Base-by-base conservation (phyloP, 2,329 filamentous ascomycete species). In the Colletotrichum lupini region DNA sequence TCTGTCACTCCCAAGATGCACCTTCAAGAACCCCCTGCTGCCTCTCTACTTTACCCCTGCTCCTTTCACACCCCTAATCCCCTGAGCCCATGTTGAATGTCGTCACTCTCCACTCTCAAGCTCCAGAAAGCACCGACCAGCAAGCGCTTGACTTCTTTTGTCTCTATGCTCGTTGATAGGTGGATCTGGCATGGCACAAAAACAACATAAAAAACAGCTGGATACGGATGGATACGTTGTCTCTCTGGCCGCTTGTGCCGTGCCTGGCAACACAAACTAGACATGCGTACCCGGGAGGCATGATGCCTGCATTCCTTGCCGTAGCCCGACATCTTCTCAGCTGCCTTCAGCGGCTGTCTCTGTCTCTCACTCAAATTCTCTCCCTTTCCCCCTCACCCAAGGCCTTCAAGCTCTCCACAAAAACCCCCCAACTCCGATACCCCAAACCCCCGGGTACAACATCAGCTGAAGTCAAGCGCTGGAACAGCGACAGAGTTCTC, bases 81-180 rank as follows among this genome's bases (percentile, higher is more conserved):
- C 35, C 24, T 66, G 61, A 58, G 52, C 46, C 60, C 67, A 53
- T 70, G 67, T 57, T 60, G 24, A 56, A 73, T 73, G 70, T 70
- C 70, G 67, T 73, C 70, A 73, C 70, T 61, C 59, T 46, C 70
- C 70, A 64, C 60, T 37, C 32, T 49, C 66, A 65, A 70, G 67
- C 32, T 14, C 14, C 14, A 12, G 1, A 28, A 53, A 3, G 67
- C 70, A 73, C 67, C 26, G 69, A 35, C 69, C 65, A 53, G 26
- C 6, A 57, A 28, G n/a, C 52, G 22, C 26, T 28, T 55, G 16
- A 14, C 24, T 24, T 4, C n/a, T 32, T 28, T 26, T 24, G 28
- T 30, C 46, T 35, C 32, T 24, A 46, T 24, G 28, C 30, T 49
- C 30, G 9, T 28, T 58, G 58, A 32, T 58, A 26, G 64, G 66